Evolutionary conservation across 2,329 filamentous ascomycete genomes (phyloP), one percentile per base, ranked within the genome.

Genomic region (Phyllosticta citriasiana): DNA sequence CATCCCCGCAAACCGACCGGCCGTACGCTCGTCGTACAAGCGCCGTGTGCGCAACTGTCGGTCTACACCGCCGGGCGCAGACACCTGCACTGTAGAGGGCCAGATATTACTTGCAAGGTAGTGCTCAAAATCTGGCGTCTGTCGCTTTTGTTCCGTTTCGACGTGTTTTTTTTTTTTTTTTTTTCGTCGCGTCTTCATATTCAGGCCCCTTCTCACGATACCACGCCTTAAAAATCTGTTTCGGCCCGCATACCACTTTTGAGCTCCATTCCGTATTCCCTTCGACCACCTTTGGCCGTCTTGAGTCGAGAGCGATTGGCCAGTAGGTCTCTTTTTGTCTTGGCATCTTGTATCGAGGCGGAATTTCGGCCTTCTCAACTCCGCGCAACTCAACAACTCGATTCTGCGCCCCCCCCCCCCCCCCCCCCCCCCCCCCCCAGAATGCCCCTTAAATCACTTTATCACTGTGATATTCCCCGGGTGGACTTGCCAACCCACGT

Each of bases 361-460:
- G 40, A 47, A 3, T n/a, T 47, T 14, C 40, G 16, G 40, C n/a
- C 24, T 24, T 26, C 27, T 55, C 22, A 19, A 12, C 16, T 19
- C 24, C 53, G 16, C 24, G 5, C n/a, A 55, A 59, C 22, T 2
- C 35, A 25, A 24, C 30, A 16, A 30, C 9, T 35, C 12, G n/a
- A 51, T 47, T 47, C 40, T 16, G 2, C 10, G 10, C 35, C 2
- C 35, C 35, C 16, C 1, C n/a, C 66, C 16, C 1, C n/a, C 66
- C 16, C 1, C n/a, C 66, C n/a, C n/a, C 35, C 2, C 35, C 35
- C 35, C 2, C 35, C 35, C 16, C 1, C n/a, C 66, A 72, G 57
- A 16, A 82, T 84, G 81, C 79, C 80, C 22, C 75, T 80, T 67
- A 78, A 79, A 71, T 82, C 80, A 1, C 75, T 76, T 57, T 82